Conservation (phyloP, 2,329 filamentous ascomycete genomes). For the Alternaria brassicicola region DNA sequence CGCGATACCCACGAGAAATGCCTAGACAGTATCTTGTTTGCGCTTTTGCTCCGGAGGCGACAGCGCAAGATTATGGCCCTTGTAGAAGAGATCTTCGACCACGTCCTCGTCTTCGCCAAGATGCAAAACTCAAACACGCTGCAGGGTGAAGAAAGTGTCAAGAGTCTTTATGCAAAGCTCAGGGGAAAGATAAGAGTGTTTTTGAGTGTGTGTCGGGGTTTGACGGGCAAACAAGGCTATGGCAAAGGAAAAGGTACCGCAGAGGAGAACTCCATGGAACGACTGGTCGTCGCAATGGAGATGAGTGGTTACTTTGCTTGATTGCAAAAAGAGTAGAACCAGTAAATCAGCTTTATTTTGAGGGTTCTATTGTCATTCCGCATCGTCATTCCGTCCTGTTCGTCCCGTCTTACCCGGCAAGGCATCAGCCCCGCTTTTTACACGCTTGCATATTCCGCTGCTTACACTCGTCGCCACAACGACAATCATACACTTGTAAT, state of each 20-base stretch:
- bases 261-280: constrained; percentile 67
- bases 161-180: constrained; percentile 67
- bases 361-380: not conserved
- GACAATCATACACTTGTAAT: not conserved
- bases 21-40: constrained; percentile 76
- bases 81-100: constrained; percentile 75
- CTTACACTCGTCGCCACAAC: not conserved
- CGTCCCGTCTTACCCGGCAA: not conserved
- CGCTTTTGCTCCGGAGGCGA: constrained; percentile 73
- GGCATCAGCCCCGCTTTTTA: not conserved
- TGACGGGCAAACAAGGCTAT: constrained; percentile 66
- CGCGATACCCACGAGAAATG: constrained; percentile 73
- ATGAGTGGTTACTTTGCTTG: constrained; percentile 69
- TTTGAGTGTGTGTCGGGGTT: constrained; percentile 70
- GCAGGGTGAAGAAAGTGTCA: constrained; percentile 39
- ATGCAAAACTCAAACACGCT: constrained; percentile 30
- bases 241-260: constrained; percentile 44
- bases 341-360: too few relatives aligned
- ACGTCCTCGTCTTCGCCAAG: constrained; percentile 69
- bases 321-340: not conserved
- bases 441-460: not conserved
- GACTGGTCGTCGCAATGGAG: constrained; percentile 72
- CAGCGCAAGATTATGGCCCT: constrained; percentile 75
- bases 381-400: not conserved
- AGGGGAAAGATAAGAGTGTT: constrained; percentile 76